Base-by-base conservation (phyloP, 2,329 filamentous ascomycete species). In the Mollisiaceae sp. region DNA sequence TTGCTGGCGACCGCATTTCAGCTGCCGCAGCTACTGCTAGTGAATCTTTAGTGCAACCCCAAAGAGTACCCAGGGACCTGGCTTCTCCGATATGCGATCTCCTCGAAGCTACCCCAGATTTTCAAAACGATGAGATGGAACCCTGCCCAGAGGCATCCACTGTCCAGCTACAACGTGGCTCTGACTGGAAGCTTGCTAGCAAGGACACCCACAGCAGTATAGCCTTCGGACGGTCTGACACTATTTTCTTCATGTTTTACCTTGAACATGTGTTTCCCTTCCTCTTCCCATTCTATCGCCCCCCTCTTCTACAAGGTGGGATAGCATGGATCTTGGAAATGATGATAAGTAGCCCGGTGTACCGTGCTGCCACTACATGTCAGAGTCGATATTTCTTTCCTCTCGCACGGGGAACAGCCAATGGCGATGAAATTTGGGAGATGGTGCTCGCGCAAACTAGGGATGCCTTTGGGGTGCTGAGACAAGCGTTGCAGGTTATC, bases 231-330 rank as follows among this genome's bases (percentile, higher is more conserved):
- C 50, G 52, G 50, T 61, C 65, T 57, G 70, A 75, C 52, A 67
- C 67, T n/a, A 57, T 73, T 71, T 80, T 83, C 52, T 76, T 85
- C 64, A 86, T 86, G 82, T 81, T 86, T 64, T 89, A 88, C 72
- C 79, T 89, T 55, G 87, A 90, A 73, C 83, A 86, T 67, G 80
- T 89, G 22, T 83, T 89, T 67, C 86, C 87, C 1, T 85, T 88
- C 69, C 76, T 89, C 0, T 89, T 87, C 71, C 87, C 87, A 5
- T 87, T 88, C 73, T 89, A 89, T 75, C 80, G 80, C 1, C 87
- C 87, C 0, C 79, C 80, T 2, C 72, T 87, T 6, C 78, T 85
- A 3, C 79, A 84, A 63, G 83, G 85, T n/a, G 87, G 86, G 15
- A 82, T 84, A 58, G 82, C 83, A 32, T 90, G 87, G 87, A 79